phyloP scores from a whole-genome alignment of 495 filamentous ascomycete species.

The Aspergillus leporis region DNA sequence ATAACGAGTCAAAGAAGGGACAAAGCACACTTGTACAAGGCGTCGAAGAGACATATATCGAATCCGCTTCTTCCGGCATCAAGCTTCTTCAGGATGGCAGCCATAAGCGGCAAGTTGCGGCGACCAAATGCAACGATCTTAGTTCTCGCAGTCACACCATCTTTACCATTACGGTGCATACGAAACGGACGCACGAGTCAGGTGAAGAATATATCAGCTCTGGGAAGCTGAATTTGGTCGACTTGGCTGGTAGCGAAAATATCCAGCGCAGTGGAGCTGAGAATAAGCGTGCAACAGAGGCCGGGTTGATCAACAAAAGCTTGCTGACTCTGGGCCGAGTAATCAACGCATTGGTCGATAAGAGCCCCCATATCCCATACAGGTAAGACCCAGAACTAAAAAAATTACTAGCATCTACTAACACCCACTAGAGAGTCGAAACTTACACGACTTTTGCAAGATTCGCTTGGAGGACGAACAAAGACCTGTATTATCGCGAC shows the following conservation, averaged over 20 bases:
- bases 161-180: constrained; percentile 88
- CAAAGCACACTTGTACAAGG: constrained; percentile 87
- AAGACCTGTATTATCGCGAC: constrained; percentile 99
- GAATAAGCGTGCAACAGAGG: constrained; percentile 94
- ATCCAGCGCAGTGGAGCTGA: constrained; percentile 95
- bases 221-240: constrained; percentile 94
- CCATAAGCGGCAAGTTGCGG: constrained; percentile 90
- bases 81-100: constrained; percentile 87
- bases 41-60: constrained; percentile 95
- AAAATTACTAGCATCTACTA: not conserved
- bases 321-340: constrained; percentile 91
- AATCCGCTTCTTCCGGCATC: constrained; percentile 79
- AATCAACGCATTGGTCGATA: constrained; percentile 96
- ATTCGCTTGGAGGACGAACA: constrained; percentile 90
- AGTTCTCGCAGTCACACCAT: constrained; percentile 95
- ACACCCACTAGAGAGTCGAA: constrained; percentile 74
- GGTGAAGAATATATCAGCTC: constrained; percentile 90
- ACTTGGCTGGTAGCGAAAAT: constrained; percentile 95
- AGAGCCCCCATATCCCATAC: constrained; percentile 89
- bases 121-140: constrained; percentile 97
- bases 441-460: constrained; percentile 89
- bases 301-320: constrained; percentile 97
- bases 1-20: constrained; percentile 83
- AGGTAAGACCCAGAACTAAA: constrained; percentile 25
- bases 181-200: constrained; percentile 76